Conservation (phyloP, 1,139 yeast species). For the Debaryomyces coudertii region DNA sequence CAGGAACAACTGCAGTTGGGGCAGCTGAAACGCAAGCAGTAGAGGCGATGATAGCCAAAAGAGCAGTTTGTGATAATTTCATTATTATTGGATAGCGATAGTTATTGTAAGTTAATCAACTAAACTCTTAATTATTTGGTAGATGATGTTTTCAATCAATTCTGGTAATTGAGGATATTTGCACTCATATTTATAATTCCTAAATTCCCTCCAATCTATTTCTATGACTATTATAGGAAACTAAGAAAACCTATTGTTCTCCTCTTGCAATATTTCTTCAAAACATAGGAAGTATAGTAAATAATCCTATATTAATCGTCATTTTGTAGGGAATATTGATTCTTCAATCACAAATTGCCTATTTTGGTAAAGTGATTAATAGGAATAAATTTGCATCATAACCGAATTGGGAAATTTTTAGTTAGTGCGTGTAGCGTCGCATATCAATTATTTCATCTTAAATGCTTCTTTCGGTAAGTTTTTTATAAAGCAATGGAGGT, state of each 20-base stretch:
- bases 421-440: constrained; percentile 1
- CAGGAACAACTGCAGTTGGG: constrained; percentile 32
- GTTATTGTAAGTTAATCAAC: neutral
- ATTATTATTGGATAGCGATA: constrained; percentile 22
- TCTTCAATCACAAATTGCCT: constrained; percentile 14
- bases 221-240: constrained; percentile 10
- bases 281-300: constrained; percentile 8
- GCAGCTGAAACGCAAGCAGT: constrained; percentile 45
- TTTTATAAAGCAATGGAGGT: neutral
- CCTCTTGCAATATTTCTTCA: constrained; percentile 7
- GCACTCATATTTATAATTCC: constrained; percentile 8
- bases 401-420: constrained; percentile 13
- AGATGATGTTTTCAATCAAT: neutral
- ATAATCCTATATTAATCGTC: neutral
- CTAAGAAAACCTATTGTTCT: constrained; percentile 8
- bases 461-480: constrained; percentile 8
- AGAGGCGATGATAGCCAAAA: constrained; percentile 47
- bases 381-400: constrained; percentile 7
- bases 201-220: constrained; percentile 1
- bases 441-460: neutral
- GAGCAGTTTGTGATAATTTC: constrained; percentile 49
- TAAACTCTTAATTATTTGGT: constrained; percentile 3
- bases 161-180: neutral
- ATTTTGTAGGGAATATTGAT: constrained; percentile 4
- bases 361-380: constrained; percentile 16